Evolutionary conservation across 257 asterid species (phyloP), one percentile per base, ranked within the genome.

Genomic region (Salvia splendens): DNA sequence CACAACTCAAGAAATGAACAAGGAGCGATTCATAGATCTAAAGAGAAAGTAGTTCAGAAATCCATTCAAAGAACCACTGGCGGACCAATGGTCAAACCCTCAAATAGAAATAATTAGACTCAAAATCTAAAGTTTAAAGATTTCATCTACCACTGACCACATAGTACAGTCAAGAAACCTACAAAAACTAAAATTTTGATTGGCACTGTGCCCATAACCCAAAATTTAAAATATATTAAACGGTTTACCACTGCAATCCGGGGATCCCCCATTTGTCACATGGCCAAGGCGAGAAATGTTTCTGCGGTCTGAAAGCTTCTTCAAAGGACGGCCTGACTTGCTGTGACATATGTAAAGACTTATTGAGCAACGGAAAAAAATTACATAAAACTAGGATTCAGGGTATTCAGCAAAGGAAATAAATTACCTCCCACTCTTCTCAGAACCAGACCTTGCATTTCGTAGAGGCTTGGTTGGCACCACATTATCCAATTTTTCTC

Each of bases 281-380:
- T 79, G 86, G 73, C 98, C 96, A 52, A 83, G 87, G 51, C 98
- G 97, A 79, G 98, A 83, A 81, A 79, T 78, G 72, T 91, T 92
- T 86, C 83, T 94, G 75, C 95, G 95, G 64, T 94, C 98, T 12
- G 92, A 84, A 35, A 83, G 73, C 82, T 91, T 94, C 82, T 94
- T 91, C 78, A 82, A 64, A 71, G 96, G 96, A 63, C 96, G 99
- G 59, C 98, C 95, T 3, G 90, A 80, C 88, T 87, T 94, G 80
- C 99, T 94, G 94, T 67, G 62, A 67, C 64, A 83, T 65, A 49
- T 56, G 75, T 55, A 77, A 42, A 61, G 68, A 55, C 35, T 20
- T 32, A 17, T 60, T 76, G 70, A 73, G 79, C 61, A 67, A 45
- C 15, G 42, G 33, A 40, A 51, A 70, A 67, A 48, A 69, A 54